These are phyloP conservation scores for Knufia fluminis DNA, from an alignment of 2,329 filamentous ascomycete species.

Conservation along the genomic window DNA sequence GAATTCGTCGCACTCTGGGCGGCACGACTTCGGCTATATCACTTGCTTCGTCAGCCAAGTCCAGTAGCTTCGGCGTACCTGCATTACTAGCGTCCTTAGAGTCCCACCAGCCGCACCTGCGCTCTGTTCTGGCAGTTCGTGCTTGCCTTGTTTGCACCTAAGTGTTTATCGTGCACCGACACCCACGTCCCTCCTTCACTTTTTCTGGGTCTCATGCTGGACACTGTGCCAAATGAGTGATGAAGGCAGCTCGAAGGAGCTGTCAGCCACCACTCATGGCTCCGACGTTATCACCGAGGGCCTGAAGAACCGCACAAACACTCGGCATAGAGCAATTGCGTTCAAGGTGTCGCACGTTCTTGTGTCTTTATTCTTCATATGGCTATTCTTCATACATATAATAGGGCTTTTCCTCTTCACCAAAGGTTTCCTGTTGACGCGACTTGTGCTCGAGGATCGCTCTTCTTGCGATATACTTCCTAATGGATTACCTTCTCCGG, in stretches of 20 bases:
- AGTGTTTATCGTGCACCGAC: neutral
- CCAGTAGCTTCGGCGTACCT: neutral
- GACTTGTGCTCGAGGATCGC: constrained; percentile 67
- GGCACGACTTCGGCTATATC: neutral
- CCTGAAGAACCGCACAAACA: neutral
- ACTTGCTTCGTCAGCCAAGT: constrained; percentile 9
- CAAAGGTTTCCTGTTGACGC: constrained; percentile 84
- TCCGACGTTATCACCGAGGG: constrained; percentile 4
- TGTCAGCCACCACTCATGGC: constrained; percentile 1
- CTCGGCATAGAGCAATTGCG: constrained; percentile 13
- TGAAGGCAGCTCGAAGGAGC: constrained; percentile 5
- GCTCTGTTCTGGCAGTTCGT: neutral
- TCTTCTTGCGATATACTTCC: constrained; percentile 63
- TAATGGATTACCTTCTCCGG: constrained; percentile 27
- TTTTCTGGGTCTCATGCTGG: neutral
- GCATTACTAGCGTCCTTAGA: neutral
- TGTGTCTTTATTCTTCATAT: constrained; percentile 19
- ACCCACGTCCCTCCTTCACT: neutral
- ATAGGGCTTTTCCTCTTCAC: constrained; percentile 86
- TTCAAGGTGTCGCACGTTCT: constrained; percentile 23
- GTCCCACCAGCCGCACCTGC: too few relatives aligned
- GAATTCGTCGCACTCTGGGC: neutral
- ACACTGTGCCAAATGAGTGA: constrained; percentile 7
- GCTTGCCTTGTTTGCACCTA: neutral
- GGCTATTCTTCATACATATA: constrained; percentile 53